Percentiles rank a stretch among this genome's conserved stretches.
Conservation (phyloP, 2,329 filamentous ascomycete genomes). For the Pseudocercospora crystallina region DNA sequence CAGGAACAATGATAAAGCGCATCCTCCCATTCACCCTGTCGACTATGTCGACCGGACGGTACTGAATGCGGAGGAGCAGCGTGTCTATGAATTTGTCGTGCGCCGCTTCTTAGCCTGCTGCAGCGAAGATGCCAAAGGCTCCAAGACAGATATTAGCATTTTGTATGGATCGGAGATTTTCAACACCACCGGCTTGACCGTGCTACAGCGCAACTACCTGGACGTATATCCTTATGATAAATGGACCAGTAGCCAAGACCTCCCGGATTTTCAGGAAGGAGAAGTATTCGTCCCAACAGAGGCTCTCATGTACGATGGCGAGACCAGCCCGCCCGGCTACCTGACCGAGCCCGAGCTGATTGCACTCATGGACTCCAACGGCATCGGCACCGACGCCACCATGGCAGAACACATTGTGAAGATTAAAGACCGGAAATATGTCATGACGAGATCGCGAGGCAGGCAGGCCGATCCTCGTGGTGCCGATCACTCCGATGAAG, state of each 20-base stretch:
- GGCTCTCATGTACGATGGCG: conserved; percentile 85
- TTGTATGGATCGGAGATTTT: conserved; percentile 82
- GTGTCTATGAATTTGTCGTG: conserved; percentile 88
- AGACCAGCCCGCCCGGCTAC: conserved; percentile 80
- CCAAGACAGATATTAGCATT: conserved; percentile 81
- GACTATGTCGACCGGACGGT: conserved; percentile 68
- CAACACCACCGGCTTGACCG: conserved; percentile 76
- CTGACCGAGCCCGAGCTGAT: conserved; percentile 95
- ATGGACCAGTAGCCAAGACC: conserved; percentile 82
- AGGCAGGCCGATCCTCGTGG: conserved; percentile 30
- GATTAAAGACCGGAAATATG: conserved; percentile 88
- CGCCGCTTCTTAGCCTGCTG: conserved; percentile 93
- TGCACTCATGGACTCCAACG: conserved; percentile 95
- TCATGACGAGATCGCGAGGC: conserved; percentile 60
- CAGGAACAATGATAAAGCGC: conserved; percentile 90
- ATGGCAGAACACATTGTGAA: conserved; percentile 99
- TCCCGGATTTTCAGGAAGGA: conserved; percentile 76
- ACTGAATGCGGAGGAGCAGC: conserved; percentile 62
- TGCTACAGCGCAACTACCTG: conserved; percentile 86
- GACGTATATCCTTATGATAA: conserved; percentile 96
- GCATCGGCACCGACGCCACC: conserved; percentile 95
- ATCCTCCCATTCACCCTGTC: conserved; percentile 95
- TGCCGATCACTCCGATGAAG: conserved; percentile 27
- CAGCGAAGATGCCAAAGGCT: conserved; percentile 86
- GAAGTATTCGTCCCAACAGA: conserved; percentile 86